Conservation (phyloP, 495 filamentous ascomycete genomes). For the Neurospora discreta region DNA sequence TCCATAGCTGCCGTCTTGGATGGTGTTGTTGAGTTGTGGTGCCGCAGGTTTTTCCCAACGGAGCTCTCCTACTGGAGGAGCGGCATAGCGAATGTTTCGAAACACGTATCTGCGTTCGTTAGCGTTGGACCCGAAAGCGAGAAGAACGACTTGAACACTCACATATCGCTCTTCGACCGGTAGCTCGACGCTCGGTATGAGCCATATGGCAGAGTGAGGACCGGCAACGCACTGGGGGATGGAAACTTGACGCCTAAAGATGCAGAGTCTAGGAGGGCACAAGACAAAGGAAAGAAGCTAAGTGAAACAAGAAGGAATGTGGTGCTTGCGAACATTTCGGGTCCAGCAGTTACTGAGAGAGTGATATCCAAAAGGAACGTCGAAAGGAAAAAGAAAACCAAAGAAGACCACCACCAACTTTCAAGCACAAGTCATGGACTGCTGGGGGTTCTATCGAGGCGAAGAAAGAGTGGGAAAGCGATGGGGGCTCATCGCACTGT, state of each 20-base stretch:
- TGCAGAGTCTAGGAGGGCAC: neutral
- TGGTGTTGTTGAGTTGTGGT: slow-evolving; percentile 29
- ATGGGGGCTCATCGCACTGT: neutral
- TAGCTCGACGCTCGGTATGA: slow-evolving; percentile 19
- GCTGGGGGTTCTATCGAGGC: neutral
- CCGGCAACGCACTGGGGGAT: slow-evolving; percentile 3
- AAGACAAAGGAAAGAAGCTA: neutral
- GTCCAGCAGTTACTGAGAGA: neutral
- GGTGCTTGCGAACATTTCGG: neutral
- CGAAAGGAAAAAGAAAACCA: neutral
- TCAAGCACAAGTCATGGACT: neutral
- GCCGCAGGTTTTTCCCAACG: slow-evolving; percentile 45
- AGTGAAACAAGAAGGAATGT: neutral
- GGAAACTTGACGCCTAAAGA: neutral
- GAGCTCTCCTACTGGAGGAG: slow-evolving; percentile 41
- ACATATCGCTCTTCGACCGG: slow-evolving; percentile 10
- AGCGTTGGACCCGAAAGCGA: neutral
- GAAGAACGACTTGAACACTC: neutral
- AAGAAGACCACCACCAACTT: neutral
- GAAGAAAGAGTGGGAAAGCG: neutral
- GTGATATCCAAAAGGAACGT: neutral
- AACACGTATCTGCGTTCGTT: slow-evolving; percentile 30
- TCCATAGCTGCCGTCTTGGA: slow-evolving; percentile 42
- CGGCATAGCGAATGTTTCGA: slow-evolving; percentile 48
- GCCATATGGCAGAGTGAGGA: slow-evolving; percentile 17